A percentile compares a stretch with the other conserved stretches of the same genome.
Evolutionary conservation across 176 grass and related monocot species (phyloP).

Genomic region (Rhynchospora tenuis): DNA sequence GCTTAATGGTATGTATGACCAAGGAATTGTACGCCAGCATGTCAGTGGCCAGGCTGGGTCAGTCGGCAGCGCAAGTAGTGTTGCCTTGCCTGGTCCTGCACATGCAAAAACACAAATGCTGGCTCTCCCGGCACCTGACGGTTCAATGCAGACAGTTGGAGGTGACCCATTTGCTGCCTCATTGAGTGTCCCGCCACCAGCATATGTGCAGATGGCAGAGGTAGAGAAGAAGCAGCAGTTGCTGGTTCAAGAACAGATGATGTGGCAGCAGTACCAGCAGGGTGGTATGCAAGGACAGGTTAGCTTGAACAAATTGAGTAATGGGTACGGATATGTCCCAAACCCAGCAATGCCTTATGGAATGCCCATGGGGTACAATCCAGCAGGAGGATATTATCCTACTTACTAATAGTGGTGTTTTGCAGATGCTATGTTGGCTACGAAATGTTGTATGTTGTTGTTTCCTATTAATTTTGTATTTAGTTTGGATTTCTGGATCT

Average conservation of each 20-base stretch:
- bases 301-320: slow-evolving; percentile 55
- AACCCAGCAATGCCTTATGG: slow-evolving; percentile 68
- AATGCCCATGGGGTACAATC: slow-evolving; percentile 51
- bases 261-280: slow-evolving; percentile 91
- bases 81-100: slow-evolving; percentile 27
- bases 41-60: slow-evolving; percentile 27
- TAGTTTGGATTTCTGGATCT: slow-evolving; percentile 4
- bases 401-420: slow-evolving; percentile 39
- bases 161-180: slow-evolving; percentile 77
- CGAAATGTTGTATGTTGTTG: slow-evolving; percentile 8
- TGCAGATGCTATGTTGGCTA: not conserved
- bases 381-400: slow-evolving; percentile 58
- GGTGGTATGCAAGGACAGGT: slow-evolving; percentile 79
- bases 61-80: slow-evolving; percentile 67
- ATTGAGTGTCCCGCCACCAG: slow-evolving; percentile 53
- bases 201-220: slow-evolving; percentile 92
- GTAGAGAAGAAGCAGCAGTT: slow-evolving; percentile 93
- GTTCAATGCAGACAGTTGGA: slow-evolving; percentile 65
- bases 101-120: slow-evolving; percentile 27
- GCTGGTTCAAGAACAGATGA: slow-evolving; percentile 75
- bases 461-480: slow-evolving; percentile 21
- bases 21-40: slow-evolving; percentile 45
- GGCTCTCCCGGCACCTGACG: slow-evolving; percentile 74
- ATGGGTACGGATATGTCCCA: slow-evolving; percentile 38
- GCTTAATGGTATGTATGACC: slow-evolving; percentile 76